Conservation (phyloP, 2,329 filamentous ascomycete species). For the Geosmithia flava region DNA sequence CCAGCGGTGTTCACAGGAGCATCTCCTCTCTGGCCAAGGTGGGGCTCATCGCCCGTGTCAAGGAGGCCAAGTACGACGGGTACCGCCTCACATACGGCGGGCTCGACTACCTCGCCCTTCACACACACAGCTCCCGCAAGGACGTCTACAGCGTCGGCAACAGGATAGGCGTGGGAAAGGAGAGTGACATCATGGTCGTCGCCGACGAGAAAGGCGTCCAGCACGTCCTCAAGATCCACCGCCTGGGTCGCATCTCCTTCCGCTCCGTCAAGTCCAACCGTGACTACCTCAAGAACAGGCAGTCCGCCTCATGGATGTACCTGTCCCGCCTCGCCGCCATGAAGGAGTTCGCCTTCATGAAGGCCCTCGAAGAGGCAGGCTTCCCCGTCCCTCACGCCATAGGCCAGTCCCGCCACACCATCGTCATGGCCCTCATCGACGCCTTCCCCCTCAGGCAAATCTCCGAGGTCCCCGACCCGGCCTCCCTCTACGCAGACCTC, state of each 20-base stretch:
- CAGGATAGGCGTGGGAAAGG: constrained; percentile 92
- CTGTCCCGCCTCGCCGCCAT: constrained; percentile 84
- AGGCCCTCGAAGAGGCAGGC: constrained; percentile 66
- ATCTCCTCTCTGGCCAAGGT: constrained; percentile 89
- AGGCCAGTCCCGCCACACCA: constrained; percentile 83
- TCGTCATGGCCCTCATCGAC: constrained; percentile 91
- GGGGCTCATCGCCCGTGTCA: constrained; percentile 80
- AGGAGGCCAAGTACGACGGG: constrained; percentile 94
- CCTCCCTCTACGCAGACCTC: constrained; percentile 78
- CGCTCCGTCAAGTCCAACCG: constrained; percentile 91
- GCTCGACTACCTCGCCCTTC: constrained; percentile 91
- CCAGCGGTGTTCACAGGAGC: constrained; percentile 67
- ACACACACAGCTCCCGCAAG: constrained; percentile 71
- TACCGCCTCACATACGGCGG: constrained; percentile 95
- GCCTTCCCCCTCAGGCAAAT: constrained; percentile 88
- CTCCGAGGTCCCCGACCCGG: constrained; percentile 68
- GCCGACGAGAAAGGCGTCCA: constrained; percentile 68
- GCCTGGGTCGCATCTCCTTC: constrained; percentile 91
- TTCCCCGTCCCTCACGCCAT: constrained; percentile 85
- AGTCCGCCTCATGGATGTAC: constrained; percentile 91
- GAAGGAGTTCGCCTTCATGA: constrained; percentile 94
- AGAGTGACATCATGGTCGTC: constrained; percentile 93
- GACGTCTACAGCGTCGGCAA: constrained; percentile 85
- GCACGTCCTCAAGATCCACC: constrained; percentile 86
- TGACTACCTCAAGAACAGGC: constrained; percentile 79